Conservation (phyloP, 73 alveolate species). For the Tetrahymena borealis region DNA sequence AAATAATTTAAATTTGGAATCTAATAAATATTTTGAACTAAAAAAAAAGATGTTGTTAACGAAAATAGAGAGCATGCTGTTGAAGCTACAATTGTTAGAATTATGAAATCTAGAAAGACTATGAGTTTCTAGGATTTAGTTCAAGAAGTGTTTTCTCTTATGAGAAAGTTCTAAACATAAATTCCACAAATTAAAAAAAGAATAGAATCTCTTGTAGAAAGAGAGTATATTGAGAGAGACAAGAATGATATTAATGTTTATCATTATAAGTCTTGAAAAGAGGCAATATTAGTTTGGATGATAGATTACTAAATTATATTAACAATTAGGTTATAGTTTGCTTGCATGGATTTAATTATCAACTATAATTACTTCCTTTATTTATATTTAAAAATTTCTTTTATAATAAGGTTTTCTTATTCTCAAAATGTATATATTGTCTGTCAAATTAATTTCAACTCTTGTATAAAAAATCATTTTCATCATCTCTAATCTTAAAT, state of each 20-base stretch:
- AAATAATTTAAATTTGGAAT: not conserved
- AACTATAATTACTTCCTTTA: too few relatives aligned
- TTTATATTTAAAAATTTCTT: too few relatives aligned
- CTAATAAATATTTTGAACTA: slow-evolving; percentile 31
- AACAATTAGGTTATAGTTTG: too few relatives aligned
- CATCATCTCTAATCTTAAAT: too few relatives aligned
- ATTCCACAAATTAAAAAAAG: slow-evolving; percentile 49
- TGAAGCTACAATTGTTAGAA: slow-evolving; percentile 68
- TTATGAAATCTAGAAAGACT: slow-evolving; percentile 64
- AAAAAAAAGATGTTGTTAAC: slow-evolving; percentile 52
- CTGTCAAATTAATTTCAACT: too few relatives aligned
- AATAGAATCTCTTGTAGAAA: slow-evolving; percentile 60
- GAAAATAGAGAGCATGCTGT: slow-evolving; percentile 65
- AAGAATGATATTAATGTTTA: slow-evolving; percentile 46
- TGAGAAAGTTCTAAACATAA: slow-evolving; percentile 47
- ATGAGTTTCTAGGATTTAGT: slow-evolving; percentile 46
- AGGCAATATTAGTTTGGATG: not conserved
- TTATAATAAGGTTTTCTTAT: too few relatives aligned
- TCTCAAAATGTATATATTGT: too few relatives aligned
- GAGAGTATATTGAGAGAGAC: slow-evolving; percentile 67
- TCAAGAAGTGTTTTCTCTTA: slow-evolving; percentile 44
- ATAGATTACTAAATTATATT: too few relatives aligned
- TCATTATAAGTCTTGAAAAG: slow-evolving; percentile 46
- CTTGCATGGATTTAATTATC: too few relatives aligned
- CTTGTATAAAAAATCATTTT: too few relatives aligned